Percentiles rank a stretch among this genome's conserved stretches.
Evolutionary conservation across 1,284 basidiomycete species (phyloP).

Genomic region (Apiotrichum domesticum): DNA sequence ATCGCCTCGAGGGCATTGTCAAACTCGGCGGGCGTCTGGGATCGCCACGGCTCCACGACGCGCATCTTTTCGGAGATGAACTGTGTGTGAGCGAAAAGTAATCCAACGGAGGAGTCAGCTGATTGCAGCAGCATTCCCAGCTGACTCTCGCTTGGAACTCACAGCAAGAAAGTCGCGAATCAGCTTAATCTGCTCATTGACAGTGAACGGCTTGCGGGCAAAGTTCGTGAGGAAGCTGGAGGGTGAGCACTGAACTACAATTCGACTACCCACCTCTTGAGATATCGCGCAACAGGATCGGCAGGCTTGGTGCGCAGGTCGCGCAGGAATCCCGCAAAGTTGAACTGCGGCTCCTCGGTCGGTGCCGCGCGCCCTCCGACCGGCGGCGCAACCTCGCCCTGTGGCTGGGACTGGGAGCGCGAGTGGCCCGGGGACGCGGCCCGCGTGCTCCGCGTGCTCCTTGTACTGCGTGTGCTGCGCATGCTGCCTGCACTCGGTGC

Average conservation of each 20-base stretch:
- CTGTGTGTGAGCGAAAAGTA: conserved; percentile 47
- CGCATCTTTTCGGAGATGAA: conserved; percentile 84
- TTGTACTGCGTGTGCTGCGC: no score
- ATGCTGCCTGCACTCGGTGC: no score
- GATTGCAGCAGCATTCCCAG: no score
- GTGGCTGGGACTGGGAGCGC: no score
- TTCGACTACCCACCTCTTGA: conserved; percentile 62
- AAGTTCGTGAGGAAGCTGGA: conserved; percentile 83
- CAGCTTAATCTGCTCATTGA: conserved; percentile 84
- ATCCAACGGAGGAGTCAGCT: not conserved
- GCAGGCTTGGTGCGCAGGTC: conserved; percentile 79
- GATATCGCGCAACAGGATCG: conserved; percentile 83
- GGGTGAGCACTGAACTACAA: not conserved
- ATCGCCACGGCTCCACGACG: conserved; percentile 72
- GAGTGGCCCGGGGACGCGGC: no score
- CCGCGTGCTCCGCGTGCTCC: no score
- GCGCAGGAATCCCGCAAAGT: conserved; percentile 63
- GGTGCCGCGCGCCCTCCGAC: not conserved
- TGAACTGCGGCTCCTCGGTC: conserved; percentile 35
- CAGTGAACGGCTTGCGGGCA: conserved; percentile 76
- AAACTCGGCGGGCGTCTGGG: conserved; percentile 71
- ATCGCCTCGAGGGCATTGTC: conserved; percentile 97
- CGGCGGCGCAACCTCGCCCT: no score
- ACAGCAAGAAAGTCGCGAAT: conserved; percentile 86
- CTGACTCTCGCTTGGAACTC: conserved; percentile 34